Conservation (phyloP, 2,329 filamentous ascomycete genomes). For the Colletotrichum sp. region DNA sequence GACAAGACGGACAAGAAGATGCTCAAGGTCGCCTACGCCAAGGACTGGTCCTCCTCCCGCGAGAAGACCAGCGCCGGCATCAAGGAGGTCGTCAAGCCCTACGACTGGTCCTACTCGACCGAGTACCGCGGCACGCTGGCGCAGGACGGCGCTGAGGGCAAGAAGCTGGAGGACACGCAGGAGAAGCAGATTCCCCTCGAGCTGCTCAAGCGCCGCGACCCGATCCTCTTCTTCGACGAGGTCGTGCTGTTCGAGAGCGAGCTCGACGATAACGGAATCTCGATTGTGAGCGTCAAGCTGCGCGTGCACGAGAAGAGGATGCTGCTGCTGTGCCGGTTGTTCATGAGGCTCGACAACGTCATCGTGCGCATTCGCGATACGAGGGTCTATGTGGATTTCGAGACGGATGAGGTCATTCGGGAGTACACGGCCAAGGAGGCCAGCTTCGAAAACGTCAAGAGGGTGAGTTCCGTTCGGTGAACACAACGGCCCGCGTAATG, state of each 20-base stretch:
- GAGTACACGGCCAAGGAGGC: constrained; percentile 93
- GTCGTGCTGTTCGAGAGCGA: constrained; percentile 97
- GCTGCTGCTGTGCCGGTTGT: constrained; percentile 83
- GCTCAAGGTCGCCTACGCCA: constrained; percentile 92
- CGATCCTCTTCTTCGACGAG: constrained; percentile 96
- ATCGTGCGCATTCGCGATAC: constrained; percentile 88
- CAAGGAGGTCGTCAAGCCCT: constrained; percentile 92
- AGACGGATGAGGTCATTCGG: constrained; percentile 76
- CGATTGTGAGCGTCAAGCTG: constrained; percentile 87
- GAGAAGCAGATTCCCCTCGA: constrained; percentile 75
- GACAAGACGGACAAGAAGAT: constrained; percentile 93
- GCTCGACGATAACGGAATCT: constrained; percentile 96
- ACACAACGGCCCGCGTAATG: background rate
- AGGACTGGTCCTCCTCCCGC: constrained; percentile 74
- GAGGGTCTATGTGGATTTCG: constrained; percentile 89
- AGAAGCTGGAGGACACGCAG: constrained; percentile 19
- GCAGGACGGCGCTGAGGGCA: background rate
- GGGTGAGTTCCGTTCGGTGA: constrained; percentile 51
- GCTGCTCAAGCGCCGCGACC: constrained; percentile 85
- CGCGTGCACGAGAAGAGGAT: constrained; percentile 91
- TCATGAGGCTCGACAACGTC: constrained; percentile 92
- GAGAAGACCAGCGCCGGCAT: constrained; percentile 86
- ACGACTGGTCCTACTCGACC: constrained; percentile 98
- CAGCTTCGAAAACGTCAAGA: constrained; percentile 76
- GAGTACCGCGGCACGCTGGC: constrained; percentile 77